Base-by-base conservation (phyloP, 1,284 basidiomycete genomes). In the Leccinum solheimii region DNA sequence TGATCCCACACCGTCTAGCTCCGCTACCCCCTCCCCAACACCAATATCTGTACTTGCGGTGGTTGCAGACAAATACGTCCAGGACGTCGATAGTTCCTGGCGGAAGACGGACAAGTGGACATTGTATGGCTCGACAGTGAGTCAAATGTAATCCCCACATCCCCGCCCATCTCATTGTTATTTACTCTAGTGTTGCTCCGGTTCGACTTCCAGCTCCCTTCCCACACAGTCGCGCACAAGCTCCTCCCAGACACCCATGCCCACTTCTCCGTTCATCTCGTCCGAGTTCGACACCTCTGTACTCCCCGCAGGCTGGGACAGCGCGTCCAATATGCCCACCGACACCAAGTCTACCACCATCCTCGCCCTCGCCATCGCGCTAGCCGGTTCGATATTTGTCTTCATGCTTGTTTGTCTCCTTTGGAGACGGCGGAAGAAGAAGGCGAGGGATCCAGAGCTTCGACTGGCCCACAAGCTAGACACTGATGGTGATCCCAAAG, bases 41-140 rank as follows among this genome's bases (percentile, higher is more conserved):
- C 14, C 58, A 7, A 19, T 43, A 3, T 14, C 26, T 3, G 43
- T 7, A 19, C 59, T 51, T 48, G 69, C 68, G 58, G 63, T 66
- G 61, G 65, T 88, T 30, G 85, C 89, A 36, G 81, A 84, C 72
- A 85, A 79, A 69, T 91, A 81, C 72, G 76, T 78, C 57, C 69
- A 79, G 67, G 85, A 78, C 16, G 58, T 74, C n/a, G 87, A 89
- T 77, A 85, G 83, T 13, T 71, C 76, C 59, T 91, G 88, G 88
- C 79, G 82, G 61, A 85, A 80, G 72, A 79, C 81, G 3, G 75
- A 78, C n/a, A 67, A 69, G 32, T 90, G 84, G 77, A 82, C 84
- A 14, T 73, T 90, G 30, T 89, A 87, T 68, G 88, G 88, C 48
- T 84, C 83, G 27, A 81, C 83, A 21, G 77, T 86, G 61, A 81